phyloP scores from a whole-genome alignment of 495 filamentous ascomycete genomes.

The Chaetomium fimeti region DNA sequence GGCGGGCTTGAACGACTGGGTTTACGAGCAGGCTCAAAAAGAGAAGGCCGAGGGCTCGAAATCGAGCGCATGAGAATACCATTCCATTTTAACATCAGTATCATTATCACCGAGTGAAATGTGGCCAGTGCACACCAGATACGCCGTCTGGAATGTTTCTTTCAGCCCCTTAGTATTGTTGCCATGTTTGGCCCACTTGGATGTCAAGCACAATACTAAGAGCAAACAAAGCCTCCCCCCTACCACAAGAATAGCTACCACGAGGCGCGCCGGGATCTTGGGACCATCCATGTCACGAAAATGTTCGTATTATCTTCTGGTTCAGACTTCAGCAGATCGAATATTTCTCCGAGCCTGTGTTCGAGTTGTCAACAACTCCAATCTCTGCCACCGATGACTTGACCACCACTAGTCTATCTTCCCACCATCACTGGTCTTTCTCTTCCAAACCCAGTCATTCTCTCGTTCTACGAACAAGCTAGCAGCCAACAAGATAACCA shows the following conservation, averaged over 20 bases:
- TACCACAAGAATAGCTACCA: conserved; percentile 8
- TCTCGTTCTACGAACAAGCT: neutral
- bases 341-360: neutral
- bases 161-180: conserved; percentile 34
- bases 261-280: neutral
- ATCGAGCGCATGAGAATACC: conserved; percentile 24
- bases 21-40: conserved; percentile 68
- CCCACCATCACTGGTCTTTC: neutral
- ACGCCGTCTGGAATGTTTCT: conserved; percentile 17
- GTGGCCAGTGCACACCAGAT: neutral
- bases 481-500: neutral
- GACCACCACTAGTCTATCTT: neutral
- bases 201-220: conserved; percentile 31
- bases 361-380: neutral
- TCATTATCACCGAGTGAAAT: neutral
- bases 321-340: neutral
- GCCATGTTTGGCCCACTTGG: neutral
- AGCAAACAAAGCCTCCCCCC: conserved; percentile 27
- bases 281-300: neutral
- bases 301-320: conserved; percentile 3
- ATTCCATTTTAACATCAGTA: neutral
- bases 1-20: conserved; percentile 90
- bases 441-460: neutral
- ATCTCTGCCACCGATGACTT: neutral
- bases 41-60: conserved; percentile 31